Base-by-base conservation (phyloP, 192 early-diverging fungal genomes). In the Chytriomyces hyalinus region DNA sequence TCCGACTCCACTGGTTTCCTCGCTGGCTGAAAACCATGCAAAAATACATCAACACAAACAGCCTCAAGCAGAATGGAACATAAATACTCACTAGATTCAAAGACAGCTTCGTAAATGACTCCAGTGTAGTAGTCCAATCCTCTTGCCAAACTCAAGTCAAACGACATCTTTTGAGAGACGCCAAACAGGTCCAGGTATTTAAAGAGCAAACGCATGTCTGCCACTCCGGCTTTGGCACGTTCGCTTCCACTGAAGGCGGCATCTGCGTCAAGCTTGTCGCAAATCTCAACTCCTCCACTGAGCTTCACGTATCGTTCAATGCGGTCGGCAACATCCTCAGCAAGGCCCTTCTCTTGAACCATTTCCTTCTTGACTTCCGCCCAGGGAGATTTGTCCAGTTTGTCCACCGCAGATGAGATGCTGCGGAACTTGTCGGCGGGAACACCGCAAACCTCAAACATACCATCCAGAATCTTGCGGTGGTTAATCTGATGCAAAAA, bases 121-220 rank as follows among this genome's bases (percentile, higher is more conserved):
- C 97, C 97, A 49, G 97, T 99, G 86, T 99, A 99, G 83, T 99
- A 99, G 80, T 99, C 97, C 51, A 99, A 80, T 43, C 97, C 97
- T 51, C 97, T 91, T n/a, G 97, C 97, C 78, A 99, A 86, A 66
- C 91, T 93, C 70, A 99, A 88, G 81, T 99, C 97, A 79, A 99
- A 97, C 3, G 92, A 93, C 51, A 97, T 90, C 61, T 82, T 82
- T 65, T 90, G 85, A 8, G 86, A 73, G 11, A 98, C 89, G 15
- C 87, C 87, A 76, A 95, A 92, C 43, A 96, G 82, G n/a, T 88
- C 86, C 46, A 97, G 86, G 84, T 96, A 99, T 65, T 83, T 85
- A 76, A 98, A 93, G 62, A 99, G 87, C 60, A 91, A 77, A 4
- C 76, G 73, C 95, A 99, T 95, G 63, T 99, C 97, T 36, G 86